Conservation (phyloP, 2,329 filamentous ascomycete genomes). For the Aspergillus ustus region DNA sequence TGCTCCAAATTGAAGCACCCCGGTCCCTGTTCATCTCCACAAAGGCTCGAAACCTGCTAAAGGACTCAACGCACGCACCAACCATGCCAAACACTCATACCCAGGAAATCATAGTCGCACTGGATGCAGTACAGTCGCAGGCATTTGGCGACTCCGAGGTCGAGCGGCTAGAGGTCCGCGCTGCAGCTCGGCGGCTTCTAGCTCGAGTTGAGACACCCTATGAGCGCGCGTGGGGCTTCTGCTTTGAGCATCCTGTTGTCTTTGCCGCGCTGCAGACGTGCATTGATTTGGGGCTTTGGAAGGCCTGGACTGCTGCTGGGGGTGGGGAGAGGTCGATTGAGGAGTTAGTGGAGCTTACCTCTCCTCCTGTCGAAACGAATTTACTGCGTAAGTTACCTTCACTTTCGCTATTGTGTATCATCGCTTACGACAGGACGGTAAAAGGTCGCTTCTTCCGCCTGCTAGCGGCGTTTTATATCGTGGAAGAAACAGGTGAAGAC, state of each 20-base stretch:
- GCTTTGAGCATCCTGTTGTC: constrained; percentile 36
- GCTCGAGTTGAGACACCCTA: constrained; percentile 38
- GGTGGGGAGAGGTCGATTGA: constrained; percentile 34
- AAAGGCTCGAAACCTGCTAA: background rate
- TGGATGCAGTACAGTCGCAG: constrained; percentile 25
- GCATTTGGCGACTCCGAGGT: constrained; percentile 27
- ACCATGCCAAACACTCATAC: constrained; percentile 10
- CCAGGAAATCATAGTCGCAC: constrained; percentile 22
- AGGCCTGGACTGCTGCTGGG: constrained; percentile 33
- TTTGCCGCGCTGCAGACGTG: constrained; percentile 36
- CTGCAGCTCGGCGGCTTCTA: constrained; percentile 35
- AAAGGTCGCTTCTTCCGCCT: constrained; percentile 36
- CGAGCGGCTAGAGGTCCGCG: constrained; percentile 30
- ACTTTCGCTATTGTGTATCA: background rate
- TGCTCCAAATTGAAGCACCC: background rate
- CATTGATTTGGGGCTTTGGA: constrained; percentile 39
- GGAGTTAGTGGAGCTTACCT: constrained; percentile 33
- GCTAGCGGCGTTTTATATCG: constrained; percentile 35
- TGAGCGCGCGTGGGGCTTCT: constrained; percentile 38
- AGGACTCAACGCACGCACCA: background rate
- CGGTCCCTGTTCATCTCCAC: background rate
- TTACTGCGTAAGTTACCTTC: background rate
- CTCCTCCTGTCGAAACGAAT: background rate
- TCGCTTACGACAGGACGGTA: background rate
- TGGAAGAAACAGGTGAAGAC: constrained; percentile 37